Evolutionary conservation across 2,329 filamentous ascomycete genomes (phyloP).

Genomic region (Rhynchosporium graminicola): DNA sequence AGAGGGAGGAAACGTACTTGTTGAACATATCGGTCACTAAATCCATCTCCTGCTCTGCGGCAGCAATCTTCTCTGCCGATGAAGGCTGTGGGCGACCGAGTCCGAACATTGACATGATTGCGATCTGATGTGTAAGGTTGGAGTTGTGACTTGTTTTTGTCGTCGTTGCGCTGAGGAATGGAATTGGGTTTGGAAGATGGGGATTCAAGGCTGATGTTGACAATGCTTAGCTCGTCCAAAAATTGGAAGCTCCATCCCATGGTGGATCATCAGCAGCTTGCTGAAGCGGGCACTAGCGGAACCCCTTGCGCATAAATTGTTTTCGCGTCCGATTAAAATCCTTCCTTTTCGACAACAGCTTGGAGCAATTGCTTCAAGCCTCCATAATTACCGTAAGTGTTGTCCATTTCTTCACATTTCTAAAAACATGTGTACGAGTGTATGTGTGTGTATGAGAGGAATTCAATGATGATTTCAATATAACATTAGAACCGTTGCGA

Average conservation of each 20-base stretch:
- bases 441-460: neutral
- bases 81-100: slow-evolving; percentile 79
- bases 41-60: slow-evolving; percentile 95
- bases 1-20: slow-evolving; percentile 60
- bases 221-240: slow-evolving; percentile 21
- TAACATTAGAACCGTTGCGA: slow-evolving; percentile 60
- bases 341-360: slow-evolving; percentile 16
- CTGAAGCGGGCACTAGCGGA: slow-evolving; percentile 28
- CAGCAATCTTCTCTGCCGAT: slow-evolving; percentile 95
- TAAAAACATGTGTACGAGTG: neutral
- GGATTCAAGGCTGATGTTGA: slow-evolving; percentile 18
- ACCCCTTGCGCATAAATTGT: slow-evolving; percentile 21
- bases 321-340: slow-evolving; percentile 9
- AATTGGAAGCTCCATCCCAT: slow-evolving; percentile 26
- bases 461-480: slow-evolving; percentile 52
- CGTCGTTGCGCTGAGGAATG: too few species aligned
- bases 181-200: slow-evolving; percentile 3
- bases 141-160: neutral
- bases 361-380: slow-evolving; percentile 22
- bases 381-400: slow-evolving; percentile 25
- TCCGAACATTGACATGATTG: slow-evolving; percentile 72
- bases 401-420: neutral
- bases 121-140: slow-evolving; percentile 12
- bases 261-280: neutral
- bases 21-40: slow-evolving; percentile 98